Evolutionary conservation across 73 alveolate genomes (phyloP).

Genomic region (Symbiodinium pilosum): DNA sequence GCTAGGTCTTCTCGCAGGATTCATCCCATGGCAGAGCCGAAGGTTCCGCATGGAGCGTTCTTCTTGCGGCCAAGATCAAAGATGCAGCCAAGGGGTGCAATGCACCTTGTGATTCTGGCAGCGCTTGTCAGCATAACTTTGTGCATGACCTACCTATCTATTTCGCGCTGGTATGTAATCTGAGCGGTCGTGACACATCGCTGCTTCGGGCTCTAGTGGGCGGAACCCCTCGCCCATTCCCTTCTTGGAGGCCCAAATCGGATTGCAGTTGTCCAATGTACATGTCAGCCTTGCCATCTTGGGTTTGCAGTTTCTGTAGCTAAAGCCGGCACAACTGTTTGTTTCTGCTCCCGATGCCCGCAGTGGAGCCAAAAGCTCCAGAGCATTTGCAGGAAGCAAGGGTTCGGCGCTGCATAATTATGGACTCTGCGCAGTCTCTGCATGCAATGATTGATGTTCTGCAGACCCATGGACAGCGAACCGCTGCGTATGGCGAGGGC

Average conservation of each 20-base stretch:
- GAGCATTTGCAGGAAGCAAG: too few relatives aligned
- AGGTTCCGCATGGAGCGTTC: background rate
- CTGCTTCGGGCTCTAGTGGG: constrained; percentile 6
- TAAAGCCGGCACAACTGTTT: background rate
- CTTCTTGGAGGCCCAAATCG: background rate
- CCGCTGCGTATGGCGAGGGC: constrained; percentile 21
- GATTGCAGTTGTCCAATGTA: too few relatives aligned
- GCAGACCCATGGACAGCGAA: constrained; percentile 24
- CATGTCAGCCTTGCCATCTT: too few relatives aligned
- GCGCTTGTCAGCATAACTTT: background rate
- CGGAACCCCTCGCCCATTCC: constrained; percentile 11
- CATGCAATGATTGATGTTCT: too few relatives aligned
- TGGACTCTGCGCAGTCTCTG: too few relatives aligned
- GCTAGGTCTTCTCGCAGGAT: too few relatives aligned
- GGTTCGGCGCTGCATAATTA: too few relatives aligned
- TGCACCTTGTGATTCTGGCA: background rate
- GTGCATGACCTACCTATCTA: background rate
- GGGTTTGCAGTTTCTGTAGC: too few relatives aligned
- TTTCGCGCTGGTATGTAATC: background rate
- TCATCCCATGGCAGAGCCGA: background rate
- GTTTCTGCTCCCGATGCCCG: background rate
- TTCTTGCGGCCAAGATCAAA: background rate
- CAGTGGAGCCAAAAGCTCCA: background rate
- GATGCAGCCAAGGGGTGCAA: background rate
- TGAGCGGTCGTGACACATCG: background rate